A percentile compares a stretch with the other conserved stretches of the same genome.
phyloP scores from a whole-genome alignment of 805 yeast species.

The Suhomyces emberorum region DNA sequence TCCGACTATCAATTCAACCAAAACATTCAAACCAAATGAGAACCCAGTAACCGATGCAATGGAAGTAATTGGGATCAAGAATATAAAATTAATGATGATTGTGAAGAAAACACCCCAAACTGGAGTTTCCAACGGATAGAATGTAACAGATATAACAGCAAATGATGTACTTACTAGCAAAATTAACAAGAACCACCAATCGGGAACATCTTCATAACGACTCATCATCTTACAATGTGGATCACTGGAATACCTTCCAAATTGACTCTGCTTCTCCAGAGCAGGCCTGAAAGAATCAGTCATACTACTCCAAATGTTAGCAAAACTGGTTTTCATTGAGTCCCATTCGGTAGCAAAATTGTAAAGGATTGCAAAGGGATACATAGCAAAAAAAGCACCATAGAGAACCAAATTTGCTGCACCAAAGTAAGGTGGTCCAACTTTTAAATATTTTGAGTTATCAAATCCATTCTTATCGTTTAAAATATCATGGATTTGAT shows the following conservation, averaged over 20 bases:
- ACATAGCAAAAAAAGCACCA: slow-evolving; percentile 54
- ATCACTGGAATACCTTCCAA: slow-evolving; percentile 37
- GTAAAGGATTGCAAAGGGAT: slow-evolving; percentile 54
- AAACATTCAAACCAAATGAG: slow-evolving; percentile 56
- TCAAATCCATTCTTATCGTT: slow-evolving; percentile 45
- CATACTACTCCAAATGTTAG: slow-evolving; percentile 30
- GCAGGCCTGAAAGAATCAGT: slow-evolving; percentile 21
- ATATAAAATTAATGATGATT: slow-evolving; percentile 49
- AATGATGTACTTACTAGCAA: slow-evolving; percentile 45
- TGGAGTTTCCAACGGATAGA: slow-evolving; percentile 55
- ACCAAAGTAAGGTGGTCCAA: slow-evolving; percentile 64
- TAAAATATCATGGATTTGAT: slow-evolving; percentile 46
- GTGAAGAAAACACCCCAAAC: slow-evolving; percentile 63
- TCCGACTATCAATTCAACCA: slow-evolving; percentile 64
- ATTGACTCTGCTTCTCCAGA: slow-evolving; percentile 9
- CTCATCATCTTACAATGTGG: slow-evolving; percentile 59
- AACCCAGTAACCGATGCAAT: slow-evolving; percentile 62
- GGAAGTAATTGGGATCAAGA: slow-evolving; percentile 60
- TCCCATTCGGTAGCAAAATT: slow-evolving; percentile 45
- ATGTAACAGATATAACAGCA: slow-evolving; percentile 41
- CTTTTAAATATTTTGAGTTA: slow-evolving; percentile 42
- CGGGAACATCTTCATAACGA: slow-evolving; percentile 66
- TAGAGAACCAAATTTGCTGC: slow-evolving; percentile 60
- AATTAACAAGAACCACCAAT: slow-evolving; percentile 59
- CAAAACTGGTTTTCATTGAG: slow-evolving; percentile 38